A percentile compares a stretch with the other conserved stretches of the same genome.
phyloP scores from a whole-genome alignment of 108 stramenopile species.

The Skeletonema potamos region DNA sequence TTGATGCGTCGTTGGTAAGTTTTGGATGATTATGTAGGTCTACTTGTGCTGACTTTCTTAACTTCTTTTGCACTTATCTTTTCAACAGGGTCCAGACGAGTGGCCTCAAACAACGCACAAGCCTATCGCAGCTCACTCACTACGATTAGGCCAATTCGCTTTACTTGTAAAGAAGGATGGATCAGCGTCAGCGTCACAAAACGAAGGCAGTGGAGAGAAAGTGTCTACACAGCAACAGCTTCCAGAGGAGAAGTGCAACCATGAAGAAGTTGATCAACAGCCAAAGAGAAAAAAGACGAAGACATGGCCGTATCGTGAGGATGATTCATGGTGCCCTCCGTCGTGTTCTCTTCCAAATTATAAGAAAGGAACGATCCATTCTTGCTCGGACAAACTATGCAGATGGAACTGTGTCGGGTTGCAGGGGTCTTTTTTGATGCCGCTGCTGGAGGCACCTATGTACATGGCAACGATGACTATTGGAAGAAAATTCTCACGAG shows the following conservation, averaged over 20 bases:
- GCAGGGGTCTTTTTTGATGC: constrained; percentile 76
- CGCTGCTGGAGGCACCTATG: constrained; percentile 55
- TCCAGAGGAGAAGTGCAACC: neutral
- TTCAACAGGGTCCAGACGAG: constrained; percentile 54
- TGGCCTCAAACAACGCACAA: constrained; percentile 67
- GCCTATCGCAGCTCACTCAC: constrained; percentile 60
- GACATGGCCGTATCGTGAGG: constrained; percentile 64
- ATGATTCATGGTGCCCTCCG: constrained; percentile 87
- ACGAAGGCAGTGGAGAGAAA: neutral
- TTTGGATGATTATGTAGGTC: neutral
- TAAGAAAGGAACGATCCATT: constrained; percentile 52
- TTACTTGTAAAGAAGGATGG: constrained; percentile 75
- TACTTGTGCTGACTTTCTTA: neutral
- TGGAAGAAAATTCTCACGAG: constrained; percentile 71
- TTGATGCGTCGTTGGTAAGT: constrained; percentile 54
- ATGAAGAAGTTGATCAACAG: constrained; percentile 3
- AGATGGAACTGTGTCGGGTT: constrained; percentile 83
- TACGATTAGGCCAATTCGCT: constrained; percentile 74
- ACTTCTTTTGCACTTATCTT: neutral
- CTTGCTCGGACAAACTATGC: constrained; percentile 81
- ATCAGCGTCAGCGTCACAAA: constrained; percentile 1
- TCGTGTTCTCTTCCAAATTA: constrained; percentile 64
- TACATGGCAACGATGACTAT: constrained; percentile 74
- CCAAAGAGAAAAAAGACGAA: constrained; percentile 27
- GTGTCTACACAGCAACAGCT: neutral